These are phyloP conservation scores for Rhododendron molle DNA, from an alignment of 148 eudicot genomes.

Conservation along the genomic window DNA sequence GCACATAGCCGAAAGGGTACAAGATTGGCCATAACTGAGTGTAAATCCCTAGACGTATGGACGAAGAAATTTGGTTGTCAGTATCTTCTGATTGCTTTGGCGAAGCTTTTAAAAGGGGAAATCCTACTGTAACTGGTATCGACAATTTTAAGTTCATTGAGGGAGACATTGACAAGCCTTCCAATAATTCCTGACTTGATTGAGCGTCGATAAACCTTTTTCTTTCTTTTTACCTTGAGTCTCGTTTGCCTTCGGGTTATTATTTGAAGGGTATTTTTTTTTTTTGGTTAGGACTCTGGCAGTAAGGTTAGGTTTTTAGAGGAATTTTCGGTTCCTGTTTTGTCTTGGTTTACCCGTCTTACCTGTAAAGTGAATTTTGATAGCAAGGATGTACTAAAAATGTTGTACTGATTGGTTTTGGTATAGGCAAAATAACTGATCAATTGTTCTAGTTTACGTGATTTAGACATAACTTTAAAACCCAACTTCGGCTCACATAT, in stretches of 20 bases:
- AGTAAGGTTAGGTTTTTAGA: conserved; percentile 24
- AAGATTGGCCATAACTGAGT: conserved; percentile 22
- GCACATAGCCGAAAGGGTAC: conserved; percentile 9
- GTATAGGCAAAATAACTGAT: conserved; percentile 11
- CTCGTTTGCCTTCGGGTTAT: background rate
- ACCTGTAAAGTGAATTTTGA: conserved; percentile 60
- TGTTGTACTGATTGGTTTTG: conserved; percentile 38
- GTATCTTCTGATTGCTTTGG: conserved; percentile 22
- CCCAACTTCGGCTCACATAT: background rate
- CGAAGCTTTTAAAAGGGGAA: conserved; percentile 19
- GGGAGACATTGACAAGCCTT: conserved; percentile 6
- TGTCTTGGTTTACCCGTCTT: conserved; percentile 21
- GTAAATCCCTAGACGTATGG: conserved; percentile 27
- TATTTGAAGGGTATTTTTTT: background rate
- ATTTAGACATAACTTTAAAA: background rate
- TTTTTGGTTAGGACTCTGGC: conserved; percentile 19
- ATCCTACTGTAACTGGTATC: conserved; percentile 18
- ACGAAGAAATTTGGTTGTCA: conserved; percentile 8
- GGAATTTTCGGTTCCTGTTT: conserved; percentile 11
- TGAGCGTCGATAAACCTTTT: conserved; percentile 1
- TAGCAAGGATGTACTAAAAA: conserved; percentile 34
- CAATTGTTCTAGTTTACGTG: conserved; percentile 6
- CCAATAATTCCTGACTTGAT: background rate
- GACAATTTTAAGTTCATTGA: conserved; percentile 13
- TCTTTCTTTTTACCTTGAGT: background rate